These are phyloP conservation scores for Balamuthia mandrillaris DNA, from an alignment of 208 protist species.

Conservation along the genomic window DNA sequence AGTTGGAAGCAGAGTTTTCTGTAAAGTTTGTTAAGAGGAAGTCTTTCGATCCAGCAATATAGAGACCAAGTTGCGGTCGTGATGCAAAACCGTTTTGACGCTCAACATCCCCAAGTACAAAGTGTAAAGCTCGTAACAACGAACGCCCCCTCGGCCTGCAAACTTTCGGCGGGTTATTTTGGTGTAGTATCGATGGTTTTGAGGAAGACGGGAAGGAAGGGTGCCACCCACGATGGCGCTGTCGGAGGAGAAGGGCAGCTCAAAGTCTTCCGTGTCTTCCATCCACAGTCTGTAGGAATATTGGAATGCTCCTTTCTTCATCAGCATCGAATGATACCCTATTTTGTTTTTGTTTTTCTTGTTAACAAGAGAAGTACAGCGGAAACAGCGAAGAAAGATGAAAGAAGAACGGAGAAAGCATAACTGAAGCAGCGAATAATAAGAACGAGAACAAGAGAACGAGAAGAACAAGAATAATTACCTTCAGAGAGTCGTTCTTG, in stretches of 20 bases:
- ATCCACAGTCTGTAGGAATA: slow-evolving; percentile 42
- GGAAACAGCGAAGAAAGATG: too few relatives aligned
- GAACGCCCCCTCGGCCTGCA: background rate
- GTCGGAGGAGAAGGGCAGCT: slow-evolving; percentile 17
- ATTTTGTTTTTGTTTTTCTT: too few relatives aligned
- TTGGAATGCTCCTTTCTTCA: slow-evolving; percentile 38
- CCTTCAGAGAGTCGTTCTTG: slow-evolving; percentile 27
- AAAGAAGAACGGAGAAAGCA: too few relatives aligned
- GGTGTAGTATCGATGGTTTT: slow-evolving; percentile 24
- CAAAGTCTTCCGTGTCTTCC: slow-evolving; percentile 39
- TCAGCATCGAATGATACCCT: slow-evolving; percentile 37
- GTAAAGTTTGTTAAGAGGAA: too few relatives aligned
- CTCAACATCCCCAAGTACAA: slow-evolving; percentile 39
- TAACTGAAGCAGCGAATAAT: too few relatives aligned
- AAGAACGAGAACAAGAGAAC: too few relatives aligned
- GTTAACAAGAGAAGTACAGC: too few relatives aligned
- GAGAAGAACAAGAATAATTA: too few relatives aligned
- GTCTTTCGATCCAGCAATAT: slow-evolving; percentile 33
- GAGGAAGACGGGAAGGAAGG: background rate
- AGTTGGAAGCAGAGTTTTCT: too few relatives aligned
- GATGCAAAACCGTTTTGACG: slow-evolving; percentile 13
- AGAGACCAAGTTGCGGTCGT: slow-evolving; percentile 34
- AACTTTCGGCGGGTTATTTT: slow-evolving; percentile 19
- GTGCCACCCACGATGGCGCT: background rate
- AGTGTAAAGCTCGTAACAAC: slow-evolving; percentile 50